Base-by-base conservation (phyloP, 495 filamentous ascomycete species). In the Talaromyces thailandensis region DNA sequence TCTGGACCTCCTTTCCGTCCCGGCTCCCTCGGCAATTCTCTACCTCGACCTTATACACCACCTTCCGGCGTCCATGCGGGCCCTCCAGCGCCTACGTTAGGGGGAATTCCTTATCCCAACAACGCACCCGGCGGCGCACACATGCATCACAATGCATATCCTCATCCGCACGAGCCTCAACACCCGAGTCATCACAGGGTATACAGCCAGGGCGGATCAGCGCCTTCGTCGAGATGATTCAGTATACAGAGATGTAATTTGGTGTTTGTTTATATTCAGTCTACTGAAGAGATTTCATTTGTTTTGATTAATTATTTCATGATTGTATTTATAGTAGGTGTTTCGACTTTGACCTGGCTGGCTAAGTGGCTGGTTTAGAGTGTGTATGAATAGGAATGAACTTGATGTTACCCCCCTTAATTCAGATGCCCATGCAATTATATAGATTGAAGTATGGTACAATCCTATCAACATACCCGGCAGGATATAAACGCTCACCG, bases 31-130 rank as follows among this genome's bases (percentile, higher is more conserved):
- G 26, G 35, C 32, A 63, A 58, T 32, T 21, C 73, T 63, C 64
- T 72, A 11, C 69, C 71, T 4, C 74, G 76, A 37, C 75, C 77
- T 2, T 80, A 75, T 57, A 77, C 75, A 3, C 77, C 77, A 7
- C 75, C 77, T 6, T 62, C 73, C 8, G 66, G 70, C 16, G 35
- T 78, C 23, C 76, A 76, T 51, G 70, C 68, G 5, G 69, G 68
- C 8, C 67, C 73, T 6, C 58, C 66, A 8, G 67, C 57, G 11
- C 29, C 64, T 6, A 21, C 58, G 18, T 26, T 63, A 35, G 50
- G 72, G 2, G 69, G 71, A 7, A 65, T 79, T 62, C 67, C 63
- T 28, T 77, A 78, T 62, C 71, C 70, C 16, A 35, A 35, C 5
- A 57, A 57, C 29, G 55, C 28, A 21, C 26, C 73, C 2, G 35